phyloP scores from a whole-genome alignment of 768 basidiomycete genomes.

The Cystofilobasidium bisporidii region DNA sequence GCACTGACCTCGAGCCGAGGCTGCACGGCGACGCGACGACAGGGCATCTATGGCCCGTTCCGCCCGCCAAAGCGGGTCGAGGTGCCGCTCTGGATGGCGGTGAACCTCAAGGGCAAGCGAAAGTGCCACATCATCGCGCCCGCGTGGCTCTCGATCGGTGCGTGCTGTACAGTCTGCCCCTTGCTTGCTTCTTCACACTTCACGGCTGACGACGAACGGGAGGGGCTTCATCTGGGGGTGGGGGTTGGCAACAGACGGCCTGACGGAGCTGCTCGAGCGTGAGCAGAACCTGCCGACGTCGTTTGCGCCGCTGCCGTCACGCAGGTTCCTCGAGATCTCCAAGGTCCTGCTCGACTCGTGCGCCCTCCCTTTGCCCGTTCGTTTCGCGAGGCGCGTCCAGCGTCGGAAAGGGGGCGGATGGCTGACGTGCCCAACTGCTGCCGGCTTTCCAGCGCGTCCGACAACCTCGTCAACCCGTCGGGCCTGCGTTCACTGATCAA shows the following conservation, averaged over 20 bases:
- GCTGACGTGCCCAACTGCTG: not conserved
- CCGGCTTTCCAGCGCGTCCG: conserved; percentile 60
- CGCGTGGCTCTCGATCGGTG: conserved; percentile 77
- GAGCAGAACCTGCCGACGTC: conserved; percentile 59
- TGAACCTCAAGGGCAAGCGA: conserved; percentile 85
- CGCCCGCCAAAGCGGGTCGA: conserved; percentile 71
- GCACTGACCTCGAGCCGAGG: not conserved
- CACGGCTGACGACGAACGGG: too few relatives aligned
- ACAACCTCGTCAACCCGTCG: conserved; percentile 78
- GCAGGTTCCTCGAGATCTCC: conserved; percentile 82
- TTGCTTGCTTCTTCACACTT: not conserved
- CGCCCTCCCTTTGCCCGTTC: too few relatives aligned
- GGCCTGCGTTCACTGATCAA: conserved; percentile 75
- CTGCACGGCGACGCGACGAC: too few relatives aligned
- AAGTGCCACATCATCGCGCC: conserved; percentile 89
- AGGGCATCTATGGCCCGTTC: conserved; percentile 91
- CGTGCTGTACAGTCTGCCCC: conserved; percentile 34
- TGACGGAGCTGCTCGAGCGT: conserved; percentile 7
- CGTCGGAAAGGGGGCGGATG: too few relatives aligned
- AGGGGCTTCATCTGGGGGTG: too few relatives aligned
- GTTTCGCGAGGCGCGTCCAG: too few relatives aligned
- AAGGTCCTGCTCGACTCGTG: conserved; percentile 91
- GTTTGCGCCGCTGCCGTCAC: conserved; percentile 62
- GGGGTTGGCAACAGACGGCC: conserved; percentile 15
- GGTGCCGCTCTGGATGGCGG: conserved; percentile 94